A percentile compares a stretch with the other conserved stretches of the same genome.
phyloP scores from a whole-genome alignment of 495 filamentous ascomycete species.

The Lindgomyces ingoldianus region DNA sequence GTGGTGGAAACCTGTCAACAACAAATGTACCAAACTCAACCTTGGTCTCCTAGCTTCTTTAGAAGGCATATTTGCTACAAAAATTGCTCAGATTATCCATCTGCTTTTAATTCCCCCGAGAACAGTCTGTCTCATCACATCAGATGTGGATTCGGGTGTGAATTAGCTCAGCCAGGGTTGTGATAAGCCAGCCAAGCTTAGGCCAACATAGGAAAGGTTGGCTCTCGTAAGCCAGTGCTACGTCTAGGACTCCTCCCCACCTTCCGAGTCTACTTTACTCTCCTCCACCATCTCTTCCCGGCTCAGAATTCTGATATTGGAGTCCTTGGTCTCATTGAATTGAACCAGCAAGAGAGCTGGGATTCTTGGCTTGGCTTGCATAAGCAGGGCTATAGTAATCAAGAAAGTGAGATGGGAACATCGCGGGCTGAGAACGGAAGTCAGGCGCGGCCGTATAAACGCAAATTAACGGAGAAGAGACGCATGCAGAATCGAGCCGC shows the following conservation, averaged over 20 bases:
- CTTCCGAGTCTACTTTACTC: not conserved
- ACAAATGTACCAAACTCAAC: too few species aligned
- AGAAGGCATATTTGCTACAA: too few species aligned
- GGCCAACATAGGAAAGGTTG: not conserved
- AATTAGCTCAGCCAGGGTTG: not conserved
- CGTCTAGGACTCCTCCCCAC: not conserved
- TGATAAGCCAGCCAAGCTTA: not conserved
- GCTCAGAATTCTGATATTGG: not conserved
- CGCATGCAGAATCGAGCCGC: conserved; percentile 23
- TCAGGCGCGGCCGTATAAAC: conserved; percentile 10
- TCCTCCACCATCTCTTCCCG: not conserved
- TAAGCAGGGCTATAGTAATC: not conserved
- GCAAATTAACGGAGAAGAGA: conserved; percentile 26
- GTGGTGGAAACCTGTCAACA: not conserved
- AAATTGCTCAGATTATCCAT: not conserved
- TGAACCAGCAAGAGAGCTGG: not conserved
- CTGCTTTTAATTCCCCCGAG: not conserved
- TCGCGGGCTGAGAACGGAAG: not conserved
- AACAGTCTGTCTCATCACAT: too few species aligned
- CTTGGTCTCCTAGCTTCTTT: too few species aligned
- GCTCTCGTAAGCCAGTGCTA: conserved; percentile 7
- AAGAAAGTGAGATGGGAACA: not conserved
- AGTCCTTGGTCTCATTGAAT: too few species aligned
- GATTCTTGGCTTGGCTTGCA: not conserved
- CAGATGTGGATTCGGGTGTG: not conserved